These are phyloP conservation scores for Neocucurbitaria cava DNA, from an alignment of 2,329 filamentous ascomycete species.

Conservation along the genomic window DNA sequence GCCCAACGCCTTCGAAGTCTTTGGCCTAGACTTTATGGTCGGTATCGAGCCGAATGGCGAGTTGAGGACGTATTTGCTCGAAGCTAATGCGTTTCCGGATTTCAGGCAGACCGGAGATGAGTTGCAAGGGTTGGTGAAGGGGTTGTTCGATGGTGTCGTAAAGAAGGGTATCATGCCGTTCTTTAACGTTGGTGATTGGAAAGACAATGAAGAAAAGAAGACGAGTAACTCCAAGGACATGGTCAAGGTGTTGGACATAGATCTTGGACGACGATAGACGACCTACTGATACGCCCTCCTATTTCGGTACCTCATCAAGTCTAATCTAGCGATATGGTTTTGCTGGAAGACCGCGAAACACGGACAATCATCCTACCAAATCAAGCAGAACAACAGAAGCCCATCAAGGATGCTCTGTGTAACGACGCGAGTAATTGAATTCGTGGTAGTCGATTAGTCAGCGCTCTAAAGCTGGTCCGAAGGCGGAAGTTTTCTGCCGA, in stretches of 20 bases:
- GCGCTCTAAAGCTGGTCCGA: not conserved
- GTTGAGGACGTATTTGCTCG: constrained; percentile 74
- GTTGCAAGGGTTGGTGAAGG: constrained; percentile 73
- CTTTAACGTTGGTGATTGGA: constrained; percentile 57
- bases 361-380: no score
- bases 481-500: not conserved
- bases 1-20: constrained; percentile 89
- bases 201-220: not conserved
- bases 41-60: constrained; percentile 52
- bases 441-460: not conserved
- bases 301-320: not conserved
- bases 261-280: constrained; percentile 50
- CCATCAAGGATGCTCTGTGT: no score
- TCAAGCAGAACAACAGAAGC: no score
- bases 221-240: constrained; percentile 31
- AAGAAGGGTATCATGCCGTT: constrained; percentile 71
- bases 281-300: not conserved
- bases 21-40: constrained; percentile 89
- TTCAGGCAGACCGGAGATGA: constrained; percentile 88
- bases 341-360: no score
- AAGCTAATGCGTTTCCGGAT: constrained; percentile 96
- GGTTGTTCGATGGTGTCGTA: constrained; percentile 78
- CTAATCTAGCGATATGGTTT: not conserved
- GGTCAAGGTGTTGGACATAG: constrained; percentile 54
- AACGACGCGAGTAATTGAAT: no score